Base-by-base conservation (phyloP, 2,329 filamentous ascomycete genomes). In the Paecilomyces sp. region DNA sequence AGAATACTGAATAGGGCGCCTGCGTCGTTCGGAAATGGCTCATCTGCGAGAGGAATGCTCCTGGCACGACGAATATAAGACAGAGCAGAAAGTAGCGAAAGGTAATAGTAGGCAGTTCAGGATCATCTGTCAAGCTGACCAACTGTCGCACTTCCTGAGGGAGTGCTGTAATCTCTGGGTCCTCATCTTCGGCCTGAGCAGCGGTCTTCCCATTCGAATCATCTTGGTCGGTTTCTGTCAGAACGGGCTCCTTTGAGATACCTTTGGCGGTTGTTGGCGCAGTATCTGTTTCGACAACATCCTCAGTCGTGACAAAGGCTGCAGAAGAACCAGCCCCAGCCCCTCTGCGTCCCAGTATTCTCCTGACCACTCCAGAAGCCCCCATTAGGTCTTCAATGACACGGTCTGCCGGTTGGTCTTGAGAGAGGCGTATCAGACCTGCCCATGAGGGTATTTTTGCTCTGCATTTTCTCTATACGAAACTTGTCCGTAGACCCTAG, bases 1-100 rank as follows among this genome's bases (percentile, higher is more conserved):
- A 86, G 68, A 86, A 85, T 55, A 86, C 79, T 0, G 83, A 84
- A 66, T 85, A 87, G 0, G 81, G 80, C 0, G 82, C 81, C 52
- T 78, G 79, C 0, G 84, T 86, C 1, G 84, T 86, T 53, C 84
- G 78, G 65, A 79, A 86, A 55, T 79, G 76, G 61, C 79, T 80
- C 77, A 85, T 81, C 65, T 83, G 80, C 4, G 80, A 83, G 2
- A 86, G 67, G 63, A 86, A 83, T 1, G 83, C 83, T 2, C 83
- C 84, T 0, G 83, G 83, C 0, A 80, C 76, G 53, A 85, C 79
- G 64, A 85, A 85, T 18, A 86, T 61, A 58, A 83, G 68, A 4
- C 80, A 77, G 25, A 86, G 72, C 25, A 86, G 57, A 65, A 85
- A 83, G 65, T 85, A 86, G 28, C 84, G 80, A 63, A 86, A 86